These are phyloP conservation scores for Harrya chromipes DNA, from an alignment of 768 basidiomycete species.

Conservation along the genomic window DNA sequence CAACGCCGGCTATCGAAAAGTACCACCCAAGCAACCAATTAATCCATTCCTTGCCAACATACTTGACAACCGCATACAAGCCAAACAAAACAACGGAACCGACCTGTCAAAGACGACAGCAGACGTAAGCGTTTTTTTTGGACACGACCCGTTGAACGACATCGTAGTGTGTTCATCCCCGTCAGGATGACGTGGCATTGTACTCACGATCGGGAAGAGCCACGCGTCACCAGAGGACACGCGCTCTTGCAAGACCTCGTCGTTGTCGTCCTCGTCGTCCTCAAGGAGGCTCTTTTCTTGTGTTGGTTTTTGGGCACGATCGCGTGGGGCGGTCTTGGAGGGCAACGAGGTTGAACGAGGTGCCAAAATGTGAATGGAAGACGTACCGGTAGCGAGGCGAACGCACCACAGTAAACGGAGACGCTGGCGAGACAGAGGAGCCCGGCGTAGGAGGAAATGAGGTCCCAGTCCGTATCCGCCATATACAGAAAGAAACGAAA, in stretches of 20 bases:
- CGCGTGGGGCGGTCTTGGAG: conserved; percentile 8
- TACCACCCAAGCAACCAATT: conserved; percentile 79
- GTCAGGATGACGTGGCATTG: no score
- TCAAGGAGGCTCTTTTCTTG: conserved; percentile 22
- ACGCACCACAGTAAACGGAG: conserved; percentile 71
- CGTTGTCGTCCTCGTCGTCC: conserved; percentile 48
- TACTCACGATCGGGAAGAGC: conserved; percentile 70
- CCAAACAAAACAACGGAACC: conserved; percentile 69
- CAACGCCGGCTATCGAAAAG: conserved; percentile 62
- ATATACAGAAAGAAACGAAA: conserved; percentile 8
- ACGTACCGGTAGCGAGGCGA: conserved; percentile 65
- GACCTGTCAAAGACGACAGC: conserved; percentile 38
- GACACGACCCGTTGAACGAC: no score
- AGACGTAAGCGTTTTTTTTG: no score
- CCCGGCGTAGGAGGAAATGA: conserved; percentile 67
- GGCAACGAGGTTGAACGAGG: neutral
- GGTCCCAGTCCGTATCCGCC: conserved; percentile 46
- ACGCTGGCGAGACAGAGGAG: conserved; percentile 58
- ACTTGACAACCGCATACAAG: conserved; percentile 69
- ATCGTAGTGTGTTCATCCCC: no score
- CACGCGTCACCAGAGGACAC: conserved; percentile 69
- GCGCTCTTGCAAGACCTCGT: conserved; percentile 59
- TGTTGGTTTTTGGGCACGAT: neutral
- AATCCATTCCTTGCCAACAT: conserved; percentile 77
- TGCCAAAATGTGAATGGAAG: neutral